Evolutionary conservation across 495 filamentous ascomycete species (phyloP).

Genomic region (Bacidia gigantensis): DNA sequence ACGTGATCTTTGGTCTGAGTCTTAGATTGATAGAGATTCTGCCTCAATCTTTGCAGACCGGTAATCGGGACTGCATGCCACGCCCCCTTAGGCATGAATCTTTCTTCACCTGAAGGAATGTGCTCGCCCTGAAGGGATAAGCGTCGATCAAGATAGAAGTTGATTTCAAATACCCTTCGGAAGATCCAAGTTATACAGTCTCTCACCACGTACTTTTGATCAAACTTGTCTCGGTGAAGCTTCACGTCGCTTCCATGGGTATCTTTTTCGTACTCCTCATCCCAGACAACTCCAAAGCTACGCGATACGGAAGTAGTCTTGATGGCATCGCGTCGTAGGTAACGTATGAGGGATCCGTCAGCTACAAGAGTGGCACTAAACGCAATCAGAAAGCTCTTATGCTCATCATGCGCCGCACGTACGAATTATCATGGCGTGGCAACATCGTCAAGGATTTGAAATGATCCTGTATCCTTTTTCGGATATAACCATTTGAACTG

Average conservation of each 20-base stretch:
- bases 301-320: background rate
- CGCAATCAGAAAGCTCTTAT: background rate
- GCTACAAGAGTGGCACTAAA: background rate
- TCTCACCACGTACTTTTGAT: background rate
- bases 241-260: background rate
- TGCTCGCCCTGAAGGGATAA: background rate
- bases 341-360: background rate
- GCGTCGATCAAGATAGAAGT: background rate
- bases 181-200: background rate
- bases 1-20: background rate
- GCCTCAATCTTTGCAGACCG: background rate
- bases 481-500: background rate
- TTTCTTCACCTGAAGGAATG: background rate
- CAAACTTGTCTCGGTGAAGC: background rate
- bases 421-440: background rate
- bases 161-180: background rate
- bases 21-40: background rate
- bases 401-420: background rate
- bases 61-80: background rate
- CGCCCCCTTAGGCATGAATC: background rate
- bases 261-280: background rate
- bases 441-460: background rate
- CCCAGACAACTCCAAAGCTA: background rate
- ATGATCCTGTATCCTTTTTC: background rate
- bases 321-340: background rate